Evolutionary conservation across 2,329 filamentous ascomycete genomes (phyloP).

Genomic region (Pyrenophora graminea): DNA sequence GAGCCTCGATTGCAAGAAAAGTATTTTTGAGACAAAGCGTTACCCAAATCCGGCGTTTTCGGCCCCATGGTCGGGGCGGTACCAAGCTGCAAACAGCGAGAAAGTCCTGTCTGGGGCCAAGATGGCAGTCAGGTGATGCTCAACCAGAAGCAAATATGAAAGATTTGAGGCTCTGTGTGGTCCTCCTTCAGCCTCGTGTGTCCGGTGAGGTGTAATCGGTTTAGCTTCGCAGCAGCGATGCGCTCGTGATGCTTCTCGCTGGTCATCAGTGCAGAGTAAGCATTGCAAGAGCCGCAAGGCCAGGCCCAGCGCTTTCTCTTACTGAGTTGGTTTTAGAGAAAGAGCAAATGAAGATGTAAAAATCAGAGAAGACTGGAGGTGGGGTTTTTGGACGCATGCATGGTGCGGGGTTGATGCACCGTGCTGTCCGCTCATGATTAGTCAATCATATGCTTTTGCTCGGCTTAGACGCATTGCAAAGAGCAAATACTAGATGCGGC

Average conservation of each 20-base stretch:
- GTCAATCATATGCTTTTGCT: neutral
- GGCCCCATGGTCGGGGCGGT: too few species aligned
- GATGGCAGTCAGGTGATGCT: neutral
- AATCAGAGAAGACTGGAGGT: constrained; percentile 1
- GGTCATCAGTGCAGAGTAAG: neutral
- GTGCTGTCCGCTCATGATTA: neutral
- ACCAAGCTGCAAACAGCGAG: too few species aligned
- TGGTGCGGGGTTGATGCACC: constrained; percentile 4
- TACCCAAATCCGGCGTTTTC: too few species aligned
- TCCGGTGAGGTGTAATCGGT: constrained; percentile 12
- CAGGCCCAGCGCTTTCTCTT: too few species aligned
- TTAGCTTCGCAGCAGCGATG: constrained; percentile 1
- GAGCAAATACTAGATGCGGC: neutral
- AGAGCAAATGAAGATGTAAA: too few species aligned
- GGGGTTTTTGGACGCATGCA: neutral
- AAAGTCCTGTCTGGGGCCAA: neutral
- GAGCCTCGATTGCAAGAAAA: neutral
- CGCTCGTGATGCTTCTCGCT: neutral
- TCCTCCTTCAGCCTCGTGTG: neutral
- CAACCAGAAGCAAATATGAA: neutral
- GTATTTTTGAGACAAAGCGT: too few species aligned
- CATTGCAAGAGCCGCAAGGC: neutral
- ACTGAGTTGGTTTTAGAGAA: too few species aligned
- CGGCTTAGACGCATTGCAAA: neutral
- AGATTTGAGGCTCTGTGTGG: constrained; percentile 2